Evolutionary conservation across 208 protist species (phyloP), one percentile per base, ranked within the genome.

Genomic region (Trypanosoma melophagium): DNA sequence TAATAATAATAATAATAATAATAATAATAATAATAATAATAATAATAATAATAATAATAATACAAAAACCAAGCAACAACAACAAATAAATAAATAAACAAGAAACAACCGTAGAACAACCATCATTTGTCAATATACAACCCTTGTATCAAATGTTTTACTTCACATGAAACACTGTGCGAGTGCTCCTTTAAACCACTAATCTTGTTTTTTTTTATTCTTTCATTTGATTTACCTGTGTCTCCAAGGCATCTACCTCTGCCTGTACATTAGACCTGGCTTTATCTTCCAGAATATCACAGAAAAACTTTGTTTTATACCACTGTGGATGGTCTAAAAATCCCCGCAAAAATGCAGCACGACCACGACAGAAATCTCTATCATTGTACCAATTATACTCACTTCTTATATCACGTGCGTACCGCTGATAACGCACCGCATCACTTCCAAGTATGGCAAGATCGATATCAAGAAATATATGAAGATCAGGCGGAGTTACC

Each of bases 261-360:
- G 44, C 54, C 16, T 16, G 44, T 4, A 80, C 55, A 60, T 94
- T 89, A 19, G 53, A 59, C 24, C 83, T 66, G 19, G 85, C 89
- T 8, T 56, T 60, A 55, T 72, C 64, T 73, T 94, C 89, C 24
- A 83, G 66, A 9, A 13, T 58, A n/a, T 77, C 59, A 51, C 71
- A 87, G 40, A 94, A 94, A 75, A 75, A 94, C 21, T 74, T 69
- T 21, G 86, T 92, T 67, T 90, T 91, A 64, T 77, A 94, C 85
- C 75, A 86, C 69, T 84, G 83, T 28, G 66, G 47, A 35, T 83
- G 66, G 4, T 56, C n/a, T 64, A 87, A 44, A 58, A 91, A 82
- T 21, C 38, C 45, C 5, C 19, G 45, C 22, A 94, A 66, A 60
- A 94, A 87, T 14, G 44, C 64, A 4, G 25, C 17, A 13, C 89